Percentiles rank a stretch among this genome's conserved stretches.
phyloP scores from a whole-genome alignment of 495 filamentous ascomycete species.

The Xylaria curta region DNA sequence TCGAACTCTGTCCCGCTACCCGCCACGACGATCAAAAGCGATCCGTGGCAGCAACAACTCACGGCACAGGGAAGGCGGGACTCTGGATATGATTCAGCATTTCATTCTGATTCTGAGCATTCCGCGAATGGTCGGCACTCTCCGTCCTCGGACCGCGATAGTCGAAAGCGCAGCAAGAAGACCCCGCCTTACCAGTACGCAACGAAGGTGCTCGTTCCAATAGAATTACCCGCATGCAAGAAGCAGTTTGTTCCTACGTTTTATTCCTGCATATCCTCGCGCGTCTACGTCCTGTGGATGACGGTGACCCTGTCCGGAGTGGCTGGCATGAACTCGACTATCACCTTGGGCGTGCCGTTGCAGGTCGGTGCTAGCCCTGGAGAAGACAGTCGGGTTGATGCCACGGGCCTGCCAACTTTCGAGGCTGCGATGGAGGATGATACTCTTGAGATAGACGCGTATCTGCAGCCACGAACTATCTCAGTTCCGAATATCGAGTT shows the following conservation, averaged over 20 bases:
- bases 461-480: conserved; percentile 54
- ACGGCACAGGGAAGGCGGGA: conserved; percentile 57
- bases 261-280: conserved; percentile 81
- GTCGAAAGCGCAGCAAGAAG: conserved; percentile 18
- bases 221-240: conserved; percentile 69
- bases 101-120: conserved; percentile 31
- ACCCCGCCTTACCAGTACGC: conserved; percentile 60
- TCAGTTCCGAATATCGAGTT: conserved; percentile 39
- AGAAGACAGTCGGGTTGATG: conserved; percentile 16
- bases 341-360: conserved; percentile 75
- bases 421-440: conserved; percentile 41
- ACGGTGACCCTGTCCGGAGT: conserved; percentile 66
- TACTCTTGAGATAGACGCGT: conserved; percentile 50
- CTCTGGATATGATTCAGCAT: conserved; percentile 58
- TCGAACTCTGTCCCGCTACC: conserved; percentile 67
- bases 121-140: conserved; percentile 7
- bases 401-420: conserved; percentile 45
- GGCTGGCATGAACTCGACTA: conserved; percentile 56
- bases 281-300: conserved; percentile 78
- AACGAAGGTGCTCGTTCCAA: conserved; percentile 71
- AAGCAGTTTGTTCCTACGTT: conserved; percentile 87
- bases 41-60: conserved; percentile 68
- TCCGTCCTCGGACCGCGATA: conserved; percentile 1
- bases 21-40: conserved; percentile 66
- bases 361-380: conserved; percentile 64